Conservation (phyloP, 164 flowering plant species). For the Vitis labrusca region DNA sequence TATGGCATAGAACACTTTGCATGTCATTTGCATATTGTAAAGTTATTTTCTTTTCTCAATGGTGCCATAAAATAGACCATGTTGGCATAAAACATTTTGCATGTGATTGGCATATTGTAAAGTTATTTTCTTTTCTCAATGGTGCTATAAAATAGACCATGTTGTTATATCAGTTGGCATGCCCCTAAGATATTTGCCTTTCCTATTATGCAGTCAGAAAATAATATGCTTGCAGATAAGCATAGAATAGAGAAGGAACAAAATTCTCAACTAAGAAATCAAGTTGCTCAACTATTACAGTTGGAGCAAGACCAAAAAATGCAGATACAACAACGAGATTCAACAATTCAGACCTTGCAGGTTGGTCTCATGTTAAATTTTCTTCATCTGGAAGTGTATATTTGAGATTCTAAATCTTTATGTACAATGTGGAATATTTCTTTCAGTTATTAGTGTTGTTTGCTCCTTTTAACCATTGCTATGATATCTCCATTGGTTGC, state of each 20-base stretch:
- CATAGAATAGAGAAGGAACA: constrained; percentile 84
- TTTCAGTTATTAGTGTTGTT: not conserved
- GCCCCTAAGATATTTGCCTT: too few relatives aligned
- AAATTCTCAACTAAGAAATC: constrained; percentile 83
- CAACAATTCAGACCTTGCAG: constrained; percentile 75
- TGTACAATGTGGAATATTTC: not conserved
- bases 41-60: not conserved
- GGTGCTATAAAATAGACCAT: not conserved
- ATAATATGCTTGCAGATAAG: constrained; percentile 72
- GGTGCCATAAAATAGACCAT: not conserved
- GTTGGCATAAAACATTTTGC: too few relatives aligned
- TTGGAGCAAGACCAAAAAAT: constrained; percentile 81
- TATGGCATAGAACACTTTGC: too few relatives aligned
- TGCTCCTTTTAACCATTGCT: not conserved
- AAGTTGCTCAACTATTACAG: constrained; percentile 80
- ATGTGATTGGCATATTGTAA: not conserved
- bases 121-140: not conserved
- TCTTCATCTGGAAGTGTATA: not conserved
- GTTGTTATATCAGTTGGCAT: not conserved
- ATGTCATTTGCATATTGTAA: not conserved
- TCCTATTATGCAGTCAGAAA: constrained; percentile 65
- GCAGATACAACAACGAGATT: constrained; percentile 71
- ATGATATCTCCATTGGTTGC: not conserved
- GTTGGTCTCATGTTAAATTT: constrained; percentile 27
- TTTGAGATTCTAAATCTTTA: not conserved